Evolutionary conservation across 2,329 filamentous ascomycete genomes (phyloP), one percentile per base, ranked within the genome.

Genomic region (Epichloe festucae): DNA sequence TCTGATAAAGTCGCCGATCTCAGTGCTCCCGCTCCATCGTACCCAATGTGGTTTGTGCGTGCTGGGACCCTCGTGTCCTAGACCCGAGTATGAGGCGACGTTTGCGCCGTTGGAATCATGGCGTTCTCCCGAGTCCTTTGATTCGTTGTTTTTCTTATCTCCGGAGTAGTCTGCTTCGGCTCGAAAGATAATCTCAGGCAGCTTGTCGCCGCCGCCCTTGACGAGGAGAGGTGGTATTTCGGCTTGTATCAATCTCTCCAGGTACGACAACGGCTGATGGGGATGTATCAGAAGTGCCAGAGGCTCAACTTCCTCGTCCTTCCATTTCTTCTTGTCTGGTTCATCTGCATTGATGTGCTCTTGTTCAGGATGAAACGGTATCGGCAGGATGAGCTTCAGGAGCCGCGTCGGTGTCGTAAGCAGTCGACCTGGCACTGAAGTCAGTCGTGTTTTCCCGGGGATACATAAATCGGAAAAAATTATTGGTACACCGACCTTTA

Each of bases 1-100:
- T 8, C 89, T 82, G 57, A 96, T 93, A 62, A 96, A 96, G 68
- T 95, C 90, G 10, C 90, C 90, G 35, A 96, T 85, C 64, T 96
- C 90, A 1, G 90, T 95, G 34, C 84, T 87, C 42, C 82, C 81
- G 44, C 85, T 89, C 90, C 90, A 96, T 34, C 89, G 82, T 2
- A 95, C 87, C 71, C 91, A 93, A 27, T 63, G 63, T 2, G 65
- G 70, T 39, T 77, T 70, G 5, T 67, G 63, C 4, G 59, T 73
- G 53, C 63, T 64, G 27, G 65, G 71, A 15, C 70, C 76, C 59
- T 87, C 81, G 45, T 77, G 82, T 2, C 85, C 85, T 1, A 83
- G 73, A 0, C 85, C 85, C 34, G 79, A 84, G 62, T 88, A 89
- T 0, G 78, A 81, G 43, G 87, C 84, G 1, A 87, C 82, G 31